phyloP scores from a whole-genome alignment of 208 protist species.

The Leishmania braziliensis region DNA sequence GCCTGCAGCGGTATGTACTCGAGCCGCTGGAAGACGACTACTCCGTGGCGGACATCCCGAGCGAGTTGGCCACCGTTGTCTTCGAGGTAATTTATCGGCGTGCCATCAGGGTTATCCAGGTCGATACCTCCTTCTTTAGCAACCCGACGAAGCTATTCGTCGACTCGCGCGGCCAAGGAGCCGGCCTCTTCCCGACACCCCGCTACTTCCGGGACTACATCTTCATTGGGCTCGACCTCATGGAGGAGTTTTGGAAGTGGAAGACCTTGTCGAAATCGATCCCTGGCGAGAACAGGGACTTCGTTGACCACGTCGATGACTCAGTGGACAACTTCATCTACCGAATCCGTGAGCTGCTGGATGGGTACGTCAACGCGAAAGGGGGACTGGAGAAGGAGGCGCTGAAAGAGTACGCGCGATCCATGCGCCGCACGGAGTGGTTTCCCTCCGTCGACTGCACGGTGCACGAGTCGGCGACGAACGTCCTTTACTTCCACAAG shows the following conservation, averaged over 20 bases:
- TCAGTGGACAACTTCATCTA: slow-evolving; percentile 61
- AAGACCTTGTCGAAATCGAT: slow-evolving; percentile 54
- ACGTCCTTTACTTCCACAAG: slow-evolving; percentile 85
- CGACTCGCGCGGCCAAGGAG: slow-evolving; percentile 62
- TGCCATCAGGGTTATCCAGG: slow-evolving; percentile 45
- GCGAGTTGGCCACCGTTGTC: slow-evolving; percentile 42
- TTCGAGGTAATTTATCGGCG: slow-evolving; percentile 67
- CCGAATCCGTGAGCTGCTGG: slow-evolving; percentile 61
- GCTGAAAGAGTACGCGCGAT: slow-evolving; percentile 49
- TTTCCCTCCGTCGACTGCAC: slow-evolving; percentile 76
- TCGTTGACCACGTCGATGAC: slow-evolving; percentile 74
- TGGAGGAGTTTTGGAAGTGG: slow-evolving; percentile 85
- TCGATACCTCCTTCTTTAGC: slow-evolving; percentile 50
- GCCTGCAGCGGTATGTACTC: slow-evolving; percentile 61
- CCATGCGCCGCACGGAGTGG: slow-evolving; percentile 68
- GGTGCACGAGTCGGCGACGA: slow-evolving; percentile 75
- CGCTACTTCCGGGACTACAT: slow-evolving; percentile 78
- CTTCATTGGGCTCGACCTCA: slow-evolving; percentile 76
- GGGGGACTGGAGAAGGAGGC: slow-evolving; percentile 47
- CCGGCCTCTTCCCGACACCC: slow-evolving; percentile 49
- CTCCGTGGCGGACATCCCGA: slow-evolving; percentile 74
- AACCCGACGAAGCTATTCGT: slow-evolving; percentile 74
- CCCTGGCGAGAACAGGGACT: slow-evolving; percentile 64
- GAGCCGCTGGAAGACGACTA: slow-evolving; percentile 78
- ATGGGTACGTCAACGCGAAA: slow-evolving; percentile 63